Base-by-base conservation (phyloP, 75 land plant species). In the Sequoiadendron giganteum region DNA sequence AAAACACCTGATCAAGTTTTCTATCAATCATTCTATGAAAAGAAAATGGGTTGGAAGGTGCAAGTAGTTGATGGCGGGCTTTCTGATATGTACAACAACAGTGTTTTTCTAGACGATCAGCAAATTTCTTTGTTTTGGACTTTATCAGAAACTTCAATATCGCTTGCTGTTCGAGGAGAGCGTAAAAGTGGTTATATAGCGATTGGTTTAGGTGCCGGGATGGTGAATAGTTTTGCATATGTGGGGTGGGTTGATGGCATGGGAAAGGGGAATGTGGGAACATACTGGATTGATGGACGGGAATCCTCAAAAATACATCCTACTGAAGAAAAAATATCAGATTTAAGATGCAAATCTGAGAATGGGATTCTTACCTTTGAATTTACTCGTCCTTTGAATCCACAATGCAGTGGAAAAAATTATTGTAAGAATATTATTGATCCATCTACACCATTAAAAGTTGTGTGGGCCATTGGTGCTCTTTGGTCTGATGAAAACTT, bases 51-150 rank as follows among this genome's bases (percentile, higher is more conserved):
- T 36, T 98, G 99, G 99, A 96, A 94, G 91, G 90, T 98, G 75
- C 93, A 93, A 87, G 99, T 98, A 58, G 99, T 98, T 87, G 99
- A 98, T 93, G 99, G 99, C 8, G 99, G 99, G 32, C 89, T 98
- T 25, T 87, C 96, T 36, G 99, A 98, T 70, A 98, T 98, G 99
- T 98, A 97, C 87, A 98, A 97, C 85, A 98, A 92, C 88, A 98
- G 96, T 91, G 95, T 94, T 83, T 76, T 93, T 82, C 92, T 98
- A 89, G 99, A 95, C 86, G 99, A 98, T 90, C 99, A 98, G 88
- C 95, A 94, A 87, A 97, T 97, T 77, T 94, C 93, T 2, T 91
- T 98, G 15, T 98, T 95, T 77, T 98, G 99, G 99, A 95, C 97
- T 19, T 77, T 96, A 87, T 93, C 95, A 83, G 89, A 90, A 58